Base-by-base conservation (phyloP, 352 stramenopile species). In the Phytophthora chlamydospora region DNA sequence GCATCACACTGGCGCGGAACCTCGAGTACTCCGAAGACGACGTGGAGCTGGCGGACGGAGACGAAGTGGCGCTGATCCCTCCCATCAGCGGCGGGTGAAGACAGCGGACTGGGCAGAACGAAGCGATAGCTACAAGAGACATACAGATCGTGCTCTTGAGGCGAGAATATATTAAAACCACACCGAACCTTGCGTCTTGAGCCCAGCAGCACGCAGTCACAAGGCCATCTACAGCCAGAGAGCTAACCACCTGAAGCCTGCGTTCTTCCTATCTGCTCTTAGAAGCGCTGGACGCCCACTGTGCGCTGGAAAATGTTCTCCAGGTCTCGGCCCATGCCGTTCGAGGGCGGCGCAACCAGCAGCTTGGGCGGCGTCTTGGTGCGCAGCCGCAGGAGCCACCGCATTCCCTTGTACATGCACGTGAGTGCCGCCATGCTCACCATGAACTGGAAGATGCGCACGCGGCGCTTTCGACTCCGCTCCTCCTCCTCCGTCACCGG, bases 401-500 rank as follows among this genome's bases (percentile, higher is more conserved):
- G 71, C 24, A 79, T 48, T 6, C 69, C 70, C 58, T 90, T 90
- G 71, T 91, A 91, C 32, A 89, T 9, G 24, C 68, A 58, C 47
- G 69, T 59, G 29, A 90, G 55, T 19, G 73, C 68, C 7, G 69
- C 69, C 72, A 93, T 78, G 48, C 71, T 86, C 39, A 93, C 42
- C 38, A 94, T 64, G 41, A 91, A 92, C 72, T 93, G 81, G 69
- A 94, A 85, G 56, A 91, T 87, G 44, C 81, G 80, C 47, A 94
- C 83, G 43, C 85, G 78, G 13, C 85, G 80, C 45, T 75, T 50
- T 27, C 85, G 80, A 62, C 80, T 90, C 29, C 71, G 77, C 58
- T 91, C 81, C 56, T 94, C 83, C 63, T 93, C 85, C 45, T 90
- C 82, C 21, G 81, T 85, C 21, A 67, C 53, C 6, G 73, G 71